These are phyloP conservation scores for Forsythia viridissima DNA, from an alignment of 257 asterid genomes.

Conservation along the genomic window DNA sequence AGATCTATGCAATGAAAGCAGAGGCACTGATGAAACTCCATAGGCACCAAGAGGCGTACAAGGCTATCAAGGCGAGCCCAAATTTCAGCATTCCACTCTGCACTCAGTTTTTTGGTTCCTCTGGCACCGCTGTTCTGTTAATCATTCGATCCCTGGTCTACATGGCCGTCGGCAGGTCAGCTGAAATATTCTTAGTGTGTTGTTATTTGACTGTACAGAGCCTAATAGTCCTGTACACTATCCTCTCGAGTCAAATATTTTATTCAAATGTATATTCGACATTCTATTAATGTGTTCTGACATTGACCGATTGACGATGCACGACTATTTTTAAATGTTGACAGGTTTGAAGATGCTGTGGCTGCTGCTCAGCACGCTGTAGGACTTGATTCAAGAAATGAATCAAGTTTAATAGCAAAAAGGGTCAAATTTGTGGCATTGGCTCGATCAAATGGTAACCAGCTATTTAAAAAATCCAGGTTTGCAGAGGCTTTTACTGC, in stretches of 20 bases:
- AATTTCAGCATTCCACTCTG: constrained; percentile 27
- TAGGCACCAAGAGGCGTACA: constrained; percentile 59
- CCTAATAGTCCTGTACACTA: not conserved
- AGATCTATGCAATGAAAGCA: constrained; percentile 61
- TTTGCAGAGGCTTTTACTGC: constrained; percentile 47
- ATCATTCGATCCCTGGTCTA: constrained; percentile 44
- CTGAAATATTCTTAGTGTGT: not conserved
- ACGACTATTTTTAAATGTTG: not conserved
- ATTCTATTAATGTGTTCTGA: not conserved
- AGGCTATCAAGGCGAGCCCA: constrained; percentile 31
- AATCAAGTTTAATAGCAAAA: constrained; percentile 26
- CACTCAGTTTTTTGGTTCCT: constrained; percentile 40
- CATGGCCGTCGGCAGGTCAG: constrained; percentile 59
- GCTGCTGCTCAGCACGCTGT: constrained; percentile 42
- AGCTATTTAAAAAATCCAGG: constrained; percentile 41
- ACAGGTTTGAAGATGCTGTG: constrained; percentile 71
- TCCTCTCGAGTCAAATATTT: not conserved
- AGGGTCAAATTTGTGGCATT: constrained; percentile 34
- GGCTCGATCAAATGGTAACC: constrained; percentile 52
- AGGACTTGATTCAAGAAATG: constrained; percentile 36
- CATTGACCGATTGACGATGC: not conserved
- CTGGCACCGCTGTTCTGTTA: constrained; percentile 37
- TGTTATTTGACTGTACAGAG: not conserved
- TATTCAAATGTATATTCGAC: not conserved
- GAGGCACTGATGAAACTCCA: constrained; percentile 57